A percentile compares a stretch with the other conserved stretches of the same genome.
Evolutionary conservation across 768 basidiomycete genomes (phyloP).

Genomic region (Guyanaporus albipodus): DNA sequence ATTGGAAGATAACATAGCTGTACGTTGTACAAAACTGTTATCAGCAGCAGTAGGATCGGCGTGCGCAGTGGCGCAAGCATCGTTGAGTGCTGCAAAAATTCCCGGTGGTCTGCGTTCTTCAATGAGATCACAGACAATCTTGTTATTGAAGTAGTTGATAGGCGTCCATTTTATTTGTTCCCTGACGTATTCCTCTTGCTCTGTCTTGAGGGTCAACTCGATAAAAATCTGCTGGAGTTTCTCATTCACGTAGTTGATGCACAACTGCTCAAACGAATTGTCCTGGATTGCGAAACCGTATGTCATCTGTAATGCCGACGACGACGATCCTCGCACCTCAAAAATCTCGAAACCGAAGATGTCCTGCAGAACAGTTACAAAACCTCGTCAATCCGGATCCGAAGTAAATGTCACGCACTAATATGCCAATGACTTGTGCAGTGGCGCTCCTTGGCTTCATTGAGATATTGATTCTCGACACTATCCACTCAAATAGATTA

Average conservation of each 20-base stretch:
- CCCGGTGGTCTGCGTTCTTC: slow-evolving; percentile 96
- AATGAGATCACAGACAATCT: slow-evolving; percentile 96
- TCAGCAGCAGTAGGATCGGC: slow-evolving; percentile 96
- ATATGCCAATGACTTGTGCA: slow-evolving; percentile 86
- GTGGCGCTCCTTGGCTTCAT: slow-evolving; percentile 82
- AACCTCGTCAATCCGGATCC: background rate
- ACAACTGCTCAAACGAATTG: slow-evolving; percentile 95
- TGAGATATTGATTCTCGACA: slow-evolving; percentile 90
- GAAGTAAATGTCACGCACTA: slow-evolving; percentile 44
- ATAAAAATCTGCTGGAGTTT: slow-evolving; percentile 99
- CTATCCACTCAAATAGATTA: slow-evolving; percentile 99
- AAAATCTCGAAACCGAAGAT: slow-evolving; percentile 99
- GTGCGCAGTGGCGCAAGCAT: slow-evolving; percentile 98
- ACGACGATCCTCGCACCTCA: slow-evolving; percentile 47
- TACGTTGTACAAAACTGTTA: slow-evolving; percentile 92
- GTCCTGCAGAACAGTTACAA: slow-evolving; percentile 47
- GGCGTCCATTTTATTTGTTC: slow-evolving; percentile 99
- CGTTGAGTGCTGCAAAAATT: slow-evolving; percentile 96
- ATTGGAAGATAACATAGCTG: slow-evolving; percentile 75
- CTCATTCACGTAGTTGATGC: slow-evolving; percentile 99
- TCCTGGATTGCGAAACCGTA: slow-evolving; percentile 49
- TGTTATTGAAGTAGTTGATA: slow-evolving; percentile 98
- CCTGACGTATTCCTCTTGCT: slow-evolving; percentile 98
- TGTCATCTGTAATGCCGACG: slow-evolving; percentile 1
- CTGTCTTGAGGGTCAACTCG: slow-evolving; percentile 96